Evolutionary conservation across 2,329 filamentous ascomycete species (phyloP), one percentile per base, ranked within the genome.

Genomic region (Lasiodiplodia gonubiensis): DNA sequence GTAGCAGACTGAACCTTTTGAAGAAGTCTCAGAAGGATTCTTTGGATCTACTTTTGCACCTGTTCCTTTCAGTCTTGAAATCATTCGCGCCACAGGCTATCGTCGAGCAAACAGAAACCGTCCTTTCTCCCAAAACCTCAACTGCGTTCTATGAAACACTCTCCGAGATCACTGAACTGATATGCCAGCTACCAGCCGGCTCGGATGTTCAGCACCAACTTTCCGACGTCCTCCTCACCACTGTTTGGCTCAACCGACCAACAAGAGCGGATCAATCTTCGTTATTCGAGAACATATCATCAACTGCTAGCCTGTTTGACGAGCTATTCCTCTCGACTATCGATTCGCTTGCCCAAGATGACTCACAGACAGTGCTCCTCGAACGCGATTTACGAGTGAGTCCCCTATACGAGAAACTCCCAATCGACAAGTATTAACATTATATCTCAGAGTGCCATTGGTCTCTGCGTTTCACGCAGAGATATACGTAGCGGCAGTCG

Each of bases 341-440:
- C 25, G 16, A 66, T 33, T 60, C 61, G 25, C 65, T 73, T 1
- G 77, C 74, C 54, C 70, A 72, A 12, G 69, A 76, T 27, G 33
- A 48, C 0, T 66, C 70, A 25, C 61, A 63, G 10, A 70, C 77
- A 18, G 69, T 59, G 4, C 57, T 46, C 3, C 57, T 79, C 18
- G 67, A 72, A 2, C 73, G 70, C 67, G 75, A 79, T 54, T 57
- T 79, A 54, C 75, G 78, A 72, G 77, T 79, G 72, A 39, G 73
- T 64, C 4, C 18, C 5, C n/a, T 14, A 39, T 18, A 46, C 10
- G 21, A 46, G n/a, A 5, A n/a, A 18, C 8, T n/a, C 7, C 10
- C 7, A 18, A 46, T n/a, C 18, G 18, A 46, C 42, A 21, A 10
- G 42, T 11, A 14, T 33, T 67, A 11, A 67, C 46, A 6, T 27